phyloP scores from a whole-genome alignment of 345 rosid genomes.

The Pugionium cornutum region DNA sequence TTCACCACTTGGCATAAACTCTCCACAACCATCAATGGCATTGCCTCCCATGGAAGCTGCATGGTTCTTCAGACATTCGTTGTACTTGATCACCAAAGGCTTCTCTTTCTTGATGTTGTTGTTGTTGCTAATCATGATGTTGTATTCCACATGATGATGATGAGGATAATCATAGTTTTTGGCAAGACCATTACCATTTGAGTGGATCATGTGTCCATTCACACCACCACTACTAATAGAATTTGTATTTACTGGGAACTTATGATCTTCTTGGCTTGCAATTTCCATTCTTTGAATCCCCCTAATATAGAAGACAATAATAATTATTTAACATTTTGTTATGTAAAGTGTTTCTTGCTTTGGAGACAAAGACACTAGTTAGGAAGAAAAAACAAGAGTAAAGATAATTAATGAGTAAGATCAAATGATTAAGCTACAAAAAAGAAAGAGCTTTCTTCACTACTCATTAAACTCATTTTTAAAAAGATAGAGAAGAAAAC shows the following conservation, averaged over 20 bases:
- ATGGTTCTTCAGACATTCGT: constrained; percentile 87
- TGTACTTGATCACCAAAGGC: constrained; percentile 56
- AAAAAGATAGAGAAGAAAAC: constrained; percentile 21
- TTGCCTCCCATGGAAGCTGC: constrained; percentile 91
- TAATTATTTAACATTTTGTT: neutral
- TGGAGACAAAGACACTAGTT: constrained; percentile 54
- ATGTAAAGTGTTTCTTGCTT: constrained; percentile 40
- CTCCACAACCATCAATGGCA: constrained; percentile 93
- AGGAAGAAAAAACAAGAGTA: constrained; percentile 39
- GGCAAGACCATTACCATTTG: constrained; percentile 29
- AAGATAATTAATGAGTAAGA: constrained; percentile 40
- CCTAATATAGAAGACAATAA: no score
- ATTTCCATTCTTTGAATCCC: constrained; percentile 53
- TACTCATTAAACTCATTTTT: constrained; percentile 29
- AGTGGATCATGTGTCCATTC: constrained; percentile 54
- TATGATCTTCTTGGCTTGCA: constrained; percentile 61
- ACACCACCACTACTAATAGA: constrained; percentile 42
- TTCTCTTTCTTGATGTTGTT: constrained; percentile 43
- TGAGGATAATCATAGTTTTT: constrained; percentile 20
- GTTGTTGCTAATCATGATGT: constrained; percentile 35
- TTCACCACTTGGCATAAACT: constrained; percentile 93
- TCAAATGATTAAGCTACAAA: constrained; percentile 37
- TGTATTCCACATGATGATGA: constrained; percentile 29
- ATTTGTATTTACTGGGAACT: constrained; percentile 55
- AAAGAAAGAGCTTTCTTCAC: constrained; percentile 42